phyloP scores from a whole-genome alignment of 371 early-diverging fungal species.

The Coemansia sp. region DNA sequence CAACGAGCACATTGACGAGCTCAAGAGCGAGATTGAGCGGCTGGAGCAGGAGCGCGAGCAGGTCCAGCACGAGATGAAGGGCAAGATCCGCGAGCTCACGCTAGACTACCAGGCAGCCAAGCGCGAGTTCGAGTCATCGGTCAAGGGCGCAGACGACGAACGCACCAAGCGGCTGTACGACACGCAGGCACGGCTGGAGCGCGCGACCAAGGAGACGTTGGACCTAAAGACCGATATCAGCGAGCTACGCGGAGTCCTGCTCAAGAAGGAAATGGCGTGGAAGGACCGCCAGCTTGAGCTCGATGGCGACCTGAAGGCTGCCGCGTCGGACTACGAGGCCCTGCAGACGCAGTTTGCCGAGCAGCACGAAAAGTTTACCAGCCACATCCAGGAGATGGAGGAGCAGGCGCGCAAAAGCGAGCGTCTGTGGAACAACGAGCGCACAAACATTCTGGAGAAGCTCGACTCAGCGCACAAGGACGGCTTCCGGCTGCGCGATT shows the following conservation, averaged over 20 bases:
- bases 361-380: conserved; percentile 8
- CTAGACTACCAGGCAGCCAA: conserved; percentile 29
- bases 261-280: conserved; percentile 44
- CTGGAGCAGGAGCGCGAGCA: conserved; percentile 39
- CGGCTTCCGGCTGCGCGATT: conserved; percentile 39
- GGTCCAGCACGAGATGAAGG: conserved; percentile 36
- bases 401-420: conserved; percentile 20
- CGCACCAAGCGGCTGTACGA: conserved; percentile 27
- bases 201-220: conserved; percentile 23
- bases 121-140: conserved; percentile 35
- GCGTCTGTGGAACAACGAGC: conserved; percentile 30
- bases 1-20: conserved; percentile 24
- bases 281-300: conserved; percentile 33
- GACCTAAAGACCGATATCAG: conserved; percentile 35
- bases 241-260: conserved; percentile 41
- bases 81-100: conserved; percentile 35
- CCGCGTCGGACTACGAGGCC: conserved; percentile 36
- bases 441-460: conserved; percentile 29
- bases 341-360: conserved; percentile 22
- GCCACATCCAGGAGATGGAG: conserved; percentile 7
- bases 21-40: conserved; percentile 32
- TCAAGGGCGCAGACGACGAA: conserved; percentile 35
- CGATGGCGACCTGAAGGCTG: conserved; percentile 32
- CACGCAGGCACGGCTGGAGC: conserved; percentile 30
- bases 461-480: conserved; percentile 48